Conservation (phyloP, 345 rosid genomes). For the Aurinia saxatilis region DNA sequence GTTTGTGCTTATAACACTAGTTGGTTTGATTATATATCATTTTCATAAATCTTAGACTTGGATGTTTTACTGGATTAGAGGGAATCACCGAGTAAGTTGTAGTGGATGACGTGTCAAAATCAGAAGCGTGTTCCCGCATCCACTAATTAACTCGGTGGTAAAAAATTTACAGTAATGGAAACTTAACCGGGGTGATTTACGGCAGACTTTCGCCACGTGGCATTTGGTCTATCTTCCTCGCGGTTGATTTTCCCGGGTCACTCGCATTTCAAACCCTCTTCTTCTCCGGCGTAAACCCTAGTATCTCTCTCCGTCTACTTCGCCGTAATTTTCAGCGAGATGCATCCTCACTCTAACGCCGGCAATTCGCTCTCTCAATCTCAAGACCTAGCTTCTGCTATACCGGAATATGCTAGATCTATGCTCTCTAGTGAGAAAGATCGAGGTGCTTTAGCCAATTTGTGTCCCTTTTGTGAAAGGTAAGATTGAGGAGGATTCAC, state of each 20-base stretch:
- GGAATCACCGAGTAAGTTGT: no score
- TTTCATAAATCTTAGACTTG: no score
- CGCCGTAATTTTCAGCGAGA: constrained; percentile 16
- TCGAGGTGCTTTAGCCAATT: constrained; percentile 35
- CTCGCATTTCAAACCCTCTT: constrained; percentile 44
- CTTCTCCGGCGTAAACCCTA: constrained; percentile 39
- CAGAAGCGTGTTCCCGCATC: constrained; percentile 10
- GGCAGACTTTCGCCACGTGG: neutral
- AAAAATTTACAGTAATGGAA: neutral
- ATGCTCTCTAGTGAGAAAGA: constrained; percentile 47
- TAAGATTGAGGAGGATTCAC: constrained; percentile 50
- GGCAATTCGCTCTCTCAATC: constrained; percentile 61
- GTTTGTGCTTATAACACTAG: no score
- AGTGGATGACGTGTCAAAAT: constrained; percentile 10
- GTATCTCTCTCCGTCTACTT: neutral
- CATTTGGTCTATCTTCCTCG: constrained; percentile 5
- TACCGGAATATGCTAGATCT: constrained; percentile 67
- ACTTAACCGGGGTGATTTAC: constrained; percentile 6
- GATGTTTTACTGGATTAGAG: no score
- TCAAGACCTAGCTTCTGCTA: constrained; percentile 54
- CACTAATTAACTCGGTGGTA: no score
- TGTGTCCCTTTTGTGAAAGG: constrained; percentile 59
- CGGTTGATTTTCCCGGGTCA: constrained; percentile 30
- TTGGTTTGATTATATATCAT: no score
- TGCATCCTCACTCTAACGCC: constrained; percentile 73